Percentiles rank a stretch among this genome's conserved stretches.
These are phyloP conservation scores for Fagopyrum tataricum DNA, from an alignment of 148 eudicot species.

Conservation along the genomic window DNA sequence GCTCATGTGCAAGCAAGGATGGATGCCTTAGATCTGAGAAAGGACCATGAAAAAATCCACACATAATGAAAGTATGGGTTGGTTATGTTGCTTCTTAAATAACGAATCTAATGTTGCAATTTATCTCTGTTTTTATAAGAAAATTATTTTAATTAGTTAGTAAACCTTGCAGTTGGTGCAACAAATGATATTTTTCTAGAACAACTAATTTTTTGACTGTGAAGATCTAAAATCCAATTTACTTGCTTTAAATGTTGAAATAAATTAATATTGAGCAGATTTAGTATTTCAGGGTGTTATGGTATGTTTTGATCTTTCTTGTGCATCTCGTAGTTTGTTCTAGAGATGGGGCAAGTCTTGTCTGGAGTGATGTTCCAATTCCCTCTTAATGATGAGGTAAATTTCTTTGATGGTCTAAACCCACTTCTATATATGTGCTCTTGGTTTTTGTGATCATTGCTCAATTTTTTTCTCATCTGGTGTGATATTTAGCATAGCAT, in stretches of 20 bases:
- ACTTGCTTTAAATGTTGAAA: slow-evolving; percentile 48
- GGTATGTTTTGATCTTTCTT: background rate
- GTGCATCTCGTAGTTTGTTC: slow-evolving; percentile 36
- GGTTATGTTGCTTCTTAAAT: background rate
- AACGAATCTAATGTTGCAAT: background rate
- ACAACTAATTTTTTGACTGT: slow-evolving; percentile 51
- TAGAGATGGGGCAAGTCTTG: slow-evolving; percentile 21
- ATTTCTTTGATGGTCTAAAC: too few relatives aligned
- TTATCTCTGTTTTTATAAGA: background rate
- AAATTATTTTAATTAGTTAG: background rate
- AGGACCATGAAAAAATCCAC: slow-evolving; percentile 95
- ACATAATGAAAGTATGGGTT: slow-evolving; percentile 67
- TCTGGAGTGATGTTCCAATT: slow-evolving; percentile 11
- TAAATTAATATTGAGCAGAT: background rate
- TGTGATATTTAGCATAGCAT: too few relatives aligned
- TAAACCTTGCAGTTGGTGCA: slow-evolving; percentile 58
- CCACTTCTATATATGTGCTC: too few relatives aligned
- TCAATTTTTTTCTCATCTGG: too few relatives aligned
- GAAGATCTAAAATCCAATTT: slow-evolving; percentile 54
- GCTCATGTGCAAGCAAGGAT: slow-evolving; percentile 63
- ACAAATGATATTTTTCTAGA: slow-evolving; percentile 44
- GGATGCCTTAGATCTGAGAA: slow-evolving; percentile 84
- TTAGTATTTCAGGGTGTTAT: background rate
- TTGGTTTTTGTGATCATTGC: too few relatives aligned
- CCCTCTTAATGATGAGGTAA: slow-evolving; percentile 26